Base-by-base conservation (phyloP, 1,284 basidiomycete species). In the Microbotryum lychnidis-dioicae region DNA sequence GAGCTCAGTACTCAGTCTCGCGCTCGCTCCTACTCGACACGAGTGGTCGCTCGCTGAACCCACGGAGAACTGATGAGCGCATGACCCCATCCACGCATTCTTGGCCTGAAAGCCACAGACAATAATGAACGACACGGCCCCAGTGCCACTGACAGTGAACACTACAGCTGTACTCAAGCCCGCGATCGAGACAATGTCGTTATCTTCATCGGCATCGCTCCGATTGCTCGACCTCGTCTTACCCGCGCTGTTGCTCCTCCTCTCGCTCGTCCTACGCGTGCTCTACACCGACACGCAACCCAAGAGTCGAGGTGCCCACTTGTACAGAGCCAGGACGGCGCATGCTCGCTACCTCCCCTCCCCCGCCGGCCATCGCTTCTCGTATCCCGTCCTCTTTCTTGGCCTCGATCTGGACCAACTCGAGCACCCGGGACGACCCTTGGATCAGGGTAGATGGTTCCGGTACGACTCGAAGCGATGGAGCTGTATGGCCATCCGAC, bases 371-470 rank as follows among this genome's bases (percentile, higher is more conserved):
- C 83, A 87, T 71, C 74, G 79, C 0, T 87, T 87, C 73, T 79
- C 77, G 10, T 88, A 88, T 72, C 81, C 83, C 0, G 83, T 84
- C 0, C 75, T 87, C 29, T 82, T 81, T 42, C 69, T 87, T 18
- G 77, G 85, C 12, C 71, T 86, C 37, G 82, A 85, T 4, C 74
- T 89, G 16, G 77, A 80, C 57, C 77, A 79, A 0, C 75, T 89
- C 10, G 85, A 87, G 69, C 60, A 67, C 2, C 75, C 77, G 23
- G 50, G 63, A 3, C 75, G 87, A 7, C 81, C 87, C 67, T 73
- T 83, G 4, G 76, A 64, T 1, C 50, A 63, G 52, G 37, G 14
- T 6, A 23, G 71, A 3, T 63, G 84, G 1, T 83, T 84, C 72
- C 78, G 81, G 2, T 84, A 82, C 67, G 79, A 47, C 8, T 53